Base-by-base conservation (phyloP, 805 yeast genomes). In the Saccharomycopsis synnaedendra region DNA sequence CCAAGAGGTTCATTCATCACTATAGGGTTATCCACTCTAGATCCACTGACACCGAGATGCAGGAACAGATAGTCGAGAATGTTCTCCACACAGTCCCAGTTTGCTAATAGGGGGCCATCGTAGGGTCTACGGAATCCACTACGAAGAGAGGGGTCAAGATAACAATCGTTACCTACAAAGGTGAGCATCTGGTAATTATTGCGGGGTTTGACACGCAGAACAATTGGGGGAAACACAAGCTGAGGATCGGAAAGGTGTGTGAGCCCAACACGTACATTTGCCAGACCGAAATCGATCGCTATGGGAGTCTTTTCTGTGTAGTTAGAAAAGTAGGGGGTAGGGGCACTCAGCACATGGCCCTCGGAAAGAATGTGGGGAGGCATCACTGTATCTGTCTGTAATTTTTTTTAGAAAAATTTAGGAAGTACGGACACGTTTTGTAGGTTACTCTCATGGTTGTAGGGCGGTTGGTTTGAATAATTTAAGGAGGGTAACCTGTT, bases 71-170 rank as follows among this genome's bases (percentile, higher is more conserved):
- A 93, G 63, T 90, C 97, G 44, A 93, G 60, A 45, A 90, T 75
- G 49, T 72, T 75, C 60, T 93, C 98, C 2, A 82, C 74, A 49
- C 81, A 75, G 49, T 93, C 97, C 97, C 97, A 94, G 61, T 89
- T 94, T 30, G 94, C 81, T 35, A 93, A 69, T 55, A 87, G 67
- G 4, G 85, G 75, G 0, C 95, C 96, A 62, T 93, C 98, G 59
- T 75, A 90, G 0, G 97, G 96, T 4, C 85, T 69, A 57, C 76
- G 80, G 34, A 85, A 74, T 46, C 81, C 80, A 11, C 85, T 71
- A 29, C 80, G 75, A 42, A 84, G 74, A 1, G 82, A 65, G 5
- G 80, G 73, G 56, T 89, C 97, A 32, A 84, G 59, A 58, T 71
- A 77, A 19, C 80, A 76, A 61, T 90, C 97, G 57, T 83, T 77